Conservation (phyloP, 2,329 filamentous ascomycete species). For the Rhinocladiella similis region DNA sequence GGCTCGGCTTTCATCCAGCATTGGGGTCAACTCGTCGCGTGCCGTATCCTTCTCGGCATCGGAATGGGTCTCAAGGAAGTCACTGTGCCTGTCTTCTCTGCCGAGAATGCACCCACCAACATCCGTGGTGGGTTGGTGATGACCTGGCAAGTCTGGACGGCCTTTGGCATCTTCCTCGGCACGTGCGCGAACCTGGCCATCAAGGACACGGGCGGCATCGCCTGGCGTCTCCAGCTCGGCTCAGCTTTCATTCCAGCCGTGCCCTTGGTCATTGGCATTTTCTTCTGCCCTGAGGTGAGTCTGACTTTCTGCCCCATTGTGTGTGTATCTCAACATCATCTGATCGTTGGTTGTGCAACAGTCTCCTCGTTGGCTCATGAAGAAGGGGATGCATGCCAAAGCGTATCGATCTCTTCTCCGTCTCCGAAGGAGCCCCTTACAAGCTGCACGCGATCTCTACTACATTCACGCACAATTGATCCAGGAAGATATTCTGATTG, state of each 20-base stretch:
- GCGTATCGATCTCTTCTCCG: slow-evolving; percentile 46
- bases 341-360: slow-evolving; percentile 18
- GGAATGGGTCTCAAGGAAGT: slow-evolving; percentile 41
- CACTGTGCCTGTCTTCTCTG: slow-evolving; percentile 56
- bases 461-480: slow-evolving; percentile 44
- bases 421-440: slow-evolving; percentile 44
- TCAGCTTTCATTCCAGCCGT: slow-evolving; percentile 50
- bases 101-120: slow-evolving; percentile 54
- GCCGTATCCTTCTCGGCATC: slow-evolving; percentile 51
- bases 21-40: slow-evolving; percentile 60
- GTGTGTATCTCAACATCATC: background rate
- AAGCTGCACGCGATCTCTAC: slow-evolving; percentile 47
- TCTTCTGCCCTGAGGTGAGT: slow-evolving; percentile 38
- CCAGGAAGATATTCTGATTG: slow-evolving; percentile 33
- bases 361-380: slow-evolving; percentile 52
- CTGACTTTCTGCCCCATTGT: background rate
- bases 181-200: slow-evolving; percentile 45
- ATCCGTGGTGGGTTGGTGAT: slow-evolving; percentile 57
- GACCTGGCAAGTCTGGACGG: slow-evolving; percentile 57
- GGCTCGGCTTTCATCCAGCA: slow-evolving; percentile 63
- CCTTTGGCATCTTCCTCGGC: slow-evolving; percentile 44
- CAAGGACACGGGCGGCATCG: slow-evolving; percentile 38
- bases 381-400: slow-evolving; percentile 41
- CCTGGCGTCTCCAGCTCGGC: slow-evolving; percentile 50
- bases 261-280: slow-evolving; percentile 47